These are phyloP conservation scores for Prunus yedoensis DNA, from an alignment of 331 rosid genomes.

Conservation along the genomic window DNA sequence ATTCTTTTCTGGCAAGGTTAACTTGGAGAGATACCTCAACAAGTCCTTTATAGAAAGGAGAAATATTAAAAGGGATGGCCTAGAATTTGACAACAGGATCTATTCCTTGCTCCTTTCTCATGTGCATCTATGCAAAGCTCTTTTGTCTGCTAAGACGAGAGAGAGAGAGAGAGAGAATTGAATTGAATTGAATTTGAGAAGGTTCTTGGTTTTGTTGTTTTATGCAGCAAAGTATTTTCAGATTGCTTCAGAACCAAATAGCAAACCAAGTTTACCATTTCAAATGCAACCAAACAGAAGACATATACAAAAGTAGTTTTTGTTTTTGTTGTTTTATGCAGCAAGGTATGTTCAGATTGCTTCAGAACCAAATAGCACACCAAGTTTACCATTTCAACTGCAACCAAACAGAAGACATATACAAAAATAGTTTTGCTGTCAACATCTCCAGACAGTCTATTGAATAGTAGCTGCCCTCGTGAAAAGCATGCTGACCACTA, in stretches of 20 bases:
- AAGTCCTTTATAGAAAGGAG: conserved; percentile 24
- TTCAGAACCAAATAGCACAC: too few relatives aligned
- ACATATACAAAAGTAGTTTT: not conserved
- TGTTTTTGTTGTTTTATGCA: not conserved
- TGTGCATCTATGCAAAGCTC: conserved; percentile 27
- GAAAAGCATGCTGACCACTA: conserved; percentile 9
- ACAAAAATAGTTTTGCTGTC: not conserved
- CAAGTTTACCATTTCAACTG: too few relatives aligned
- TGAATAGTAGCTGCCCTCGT: not conserved
- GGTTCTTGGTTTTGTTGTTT: not conserved
- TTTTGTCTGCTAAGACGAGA: not conserved
- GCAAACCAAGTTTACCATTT: too few relatives aligned
- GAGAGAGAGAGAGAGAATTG: not conserved
- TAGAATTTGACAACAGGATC: conserved; percentile 29
- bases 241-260: too few relatives aligned
- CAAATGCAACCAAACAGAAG: too few relatives aligned
- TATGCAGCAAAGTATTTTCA: too few relatives aligned
- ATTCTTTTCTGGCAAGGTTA: conserved; percentile 1
- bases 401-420: too few relatives aligned
- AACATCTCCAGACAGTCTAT: too few relatives aligned
- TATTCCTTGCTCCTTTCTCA: conserved; percentile 34
- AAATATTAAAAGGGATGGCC: conserved; percentile 33
- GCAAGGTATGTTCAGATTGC: too few relatives aligned
- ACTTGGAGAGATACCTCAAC: conserved; percentile 35
- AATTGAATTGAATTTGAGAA: not conserved